Base-by-base conservation (phyloP, 768 basidiomycete genomes). In the Mycena crocata region DNA sequence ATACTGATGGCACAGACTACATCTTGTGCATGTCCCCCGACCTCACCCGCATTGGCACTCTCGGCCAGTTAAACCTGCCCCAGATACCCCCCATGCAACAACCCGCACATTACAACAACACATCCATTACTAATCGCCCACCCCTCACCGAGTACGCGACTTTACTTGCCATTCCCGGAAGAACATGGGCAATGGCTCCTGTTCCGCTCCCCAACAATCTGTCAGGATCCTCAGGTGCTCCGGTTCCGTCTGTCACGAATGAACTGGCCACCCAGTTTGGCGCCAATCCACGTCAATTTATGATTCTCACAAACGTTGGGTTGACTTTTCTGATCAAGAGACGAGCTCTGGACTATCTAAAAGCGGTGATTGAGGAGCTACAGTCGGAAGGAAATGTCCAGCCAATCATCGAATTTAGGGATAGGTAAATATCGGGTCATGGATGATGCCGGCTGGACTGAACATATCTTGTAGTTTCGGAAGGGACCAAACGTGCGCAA, bases 401-500 rank as follows among this genome's bases (percentile, higher is more conserved):
- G 72, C 87, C 93, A n/a, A 89, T 95, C 60, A 87, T 91, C 40
- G 89, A 92, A 60, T 95, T 96, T 75, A 85, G 91, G 57, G 91
- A 94, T 71, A 93, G 89, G 95, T 90, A 70, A 61, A 81, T 67
- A 60, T 46, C 56, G 60, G 42, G 21, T 45, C 24, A 57, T 13
- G 19, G 13, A 35, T n/a, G n/a, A 42, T 28, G 30, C 58, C 50
- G 51, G 13, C n/a, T 6, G n/a, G 62, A 13, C 58, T 40, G 30
- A 21, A 5, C 49, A 5, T 28, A 28, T 62, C 44, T 24, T 64
- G 21, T 71, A 97, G 96, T 74, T 98, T 93, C 76, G 95, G 96
- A 49, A 87, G 94, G 57, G 93, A 96, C 75, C 93, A 97, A 73
- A 92, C 94, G 4, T 96, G 95, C 72, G 91, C 94, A 7, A 96